Evolutionary conservation across 257 asterid genomes (phyloP).

Genomic region (Solanum ossicruentum): DNA sequence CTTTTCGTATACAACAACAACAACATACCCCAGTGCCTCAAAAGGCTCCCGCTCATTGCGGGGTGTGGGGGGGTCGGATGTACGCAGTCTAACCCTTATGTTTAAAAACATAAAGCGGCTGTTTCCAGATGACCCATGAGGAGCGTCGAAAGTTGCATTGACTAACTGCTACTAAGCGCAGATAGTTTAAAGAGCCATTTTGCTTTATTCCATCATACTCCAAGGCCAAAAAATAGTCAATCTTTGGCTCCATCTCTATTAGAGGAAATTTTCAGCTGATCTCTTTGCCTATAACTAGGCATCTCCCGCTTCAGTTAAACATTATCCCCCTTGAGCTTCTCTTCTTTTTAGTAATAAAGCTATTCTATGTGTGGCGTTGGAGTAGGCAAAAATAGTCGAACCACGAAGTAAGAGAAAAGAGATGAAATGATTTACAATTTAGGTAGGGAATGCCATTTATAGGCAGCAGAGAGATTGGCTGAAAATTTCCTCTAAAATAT

Average conservation of each 20-base stretch:
- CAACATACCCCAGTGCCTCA: too few species aligned
- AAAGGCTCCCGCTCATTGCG: too few species aligned
- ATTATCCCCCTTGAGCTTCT: not conserved
- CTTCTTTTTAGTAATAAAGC: not conserved
- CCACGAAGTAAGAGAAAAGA: not conserved
- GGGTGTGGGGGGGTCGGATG: too few species aligned
- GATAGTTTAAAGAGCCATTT: too few species aligned
- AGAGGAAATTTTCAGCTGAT: not conserved
- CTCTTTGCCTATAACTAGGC: not conserved
- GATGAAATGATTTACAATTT: not conserved
- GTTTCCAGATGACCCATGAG: too few species aligned
- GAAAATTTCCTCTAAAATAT: not conserved
- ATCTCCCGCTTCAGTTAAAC: not conserved
- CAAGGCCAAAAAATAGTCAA: too few species aligned
- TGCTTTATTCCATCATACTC: too few species aligned
- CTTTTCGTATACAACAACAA: not conserved
- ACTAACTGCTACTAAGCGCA: too few species aligned
- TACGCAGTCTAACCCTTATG: too few species aligned
- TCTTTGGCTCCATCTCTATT: not conserved
- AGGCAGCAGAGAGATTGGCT: not conserved
- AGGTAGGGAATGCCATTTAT: not conserved
- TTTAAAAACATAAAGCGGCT: too few species aligned
- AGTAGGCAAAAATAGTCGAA: not conserved
- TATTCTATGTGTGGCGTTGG: not conserved
- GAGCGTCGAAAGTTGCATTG: too few species aligned